phyloP scores from a whole-genome alignment of 2,329 filamentous ascomycete genomes.

The Coleophoma crateriformis region DNA sequence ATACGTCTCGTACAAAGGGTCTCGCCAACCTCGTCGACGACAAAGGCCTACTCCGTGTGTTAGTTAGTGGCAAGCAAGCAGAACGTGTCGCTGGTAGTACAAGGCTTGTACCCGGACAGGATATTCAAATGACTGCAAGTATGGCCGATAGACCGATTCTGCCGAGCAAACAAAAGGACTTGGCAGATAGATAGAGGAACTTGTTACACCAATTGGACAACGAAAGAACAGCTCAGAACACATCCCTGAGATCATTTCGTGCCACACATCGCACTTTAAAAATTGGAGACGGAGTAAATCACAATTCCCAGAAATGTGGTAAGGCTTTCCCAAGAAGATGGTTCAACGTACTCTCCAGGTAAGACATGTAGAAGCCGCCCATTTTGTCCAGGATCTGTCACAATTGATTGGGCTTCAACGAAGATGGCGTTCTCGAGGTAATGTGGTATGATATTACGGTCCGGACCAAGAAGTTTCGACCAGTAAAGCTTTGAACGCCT shows the following conservation, averaged over 20 bases:
- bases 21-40: conserved; percentile 87
- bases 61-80: conserved; percentile 19
- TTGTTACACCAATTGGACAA: not conserved
- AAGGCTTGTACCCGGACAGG: conserved; percentile 4
- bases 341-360: conserved; percentile 28
- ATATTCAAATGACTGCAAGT: not conserved
- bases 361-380: conserved; percentile 59
- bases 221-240: not conserved
- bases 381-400: conserved; percentile 33
- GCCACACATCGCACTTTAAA: not conserved
- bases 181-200: no score
- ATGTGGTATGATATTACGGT: conserved; percentile 21
- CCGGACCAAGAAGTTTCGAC: conserved; percentile 18
- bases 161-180: no score
- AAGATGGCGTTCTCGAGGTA: conserved; percentile 12
- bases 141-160: no score
- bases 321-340: conserved; percentile 12
- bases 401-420: conserved; percentile 14
- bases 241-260: no score
- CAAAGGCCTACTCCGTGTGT: conserved; percentile 67
- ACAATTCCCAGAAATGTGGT: conserved; percentile 17
- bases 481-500: conserved; percentile 17
- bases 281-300: conserved; percentile 10
- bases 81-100: conserved; percentile 6
- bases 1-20: conserved; percentile 84